Evolutionary conservation across 2,329 filamentous ascomycete genomes (phyloP).

Genomic region (Penicillium sp.): DNA sequence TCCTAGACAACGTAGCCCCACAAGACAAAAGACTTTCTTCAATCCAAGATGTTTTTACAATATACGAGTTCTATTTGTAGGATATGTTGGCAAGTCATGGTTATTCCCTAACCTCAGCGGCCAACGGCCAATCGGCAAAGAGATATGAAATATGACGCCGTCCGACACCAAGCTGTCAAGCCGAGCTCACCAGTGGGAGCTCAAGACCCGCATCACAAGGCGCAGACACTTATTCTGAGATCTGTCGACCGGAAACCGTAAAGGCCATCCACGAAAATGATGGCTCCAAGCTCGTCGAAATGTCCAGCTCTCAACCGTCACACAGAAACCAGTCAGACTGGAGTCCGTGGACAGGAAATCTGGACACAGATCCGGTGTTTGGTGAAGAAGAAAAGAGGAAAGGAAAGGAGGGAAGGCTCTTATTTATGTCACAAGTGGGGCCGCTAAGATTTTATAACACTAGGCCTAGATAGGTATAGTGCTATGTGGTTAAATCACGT

Average conservation of each 20-base stretch:
- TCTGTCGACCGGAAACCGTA: constrained; percentile 89
- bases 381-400: constrained; percentile 40
- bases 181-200: constrained; percentile 70
- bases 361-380: constrained; percentile 77
- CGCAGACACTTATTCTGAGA: constrained; percentile 71
- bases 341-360: constrained; percentile 61
- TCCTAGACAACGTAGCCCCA: background rate
- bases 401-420: constrained; percentile 36
- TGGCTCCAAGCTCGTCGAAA: constrained; percentile 87
- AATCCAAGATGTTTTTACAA: background rate
- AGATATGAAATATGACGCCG: constrained; percentile 85
- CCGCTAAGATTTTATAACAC: constrained; percentile 18
- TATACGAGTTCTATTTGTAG: constrained; percentile 4
- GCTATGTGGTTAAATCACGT: constrained; percentile 8
- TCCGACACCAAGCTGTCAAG: constrained; percentile 52
- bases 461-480: constrained; percentile 19
- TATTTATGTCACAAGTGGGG: constrained; percentile 18
- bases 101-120: constrained; percentile 85
- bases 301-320: constrained; percentile 79
- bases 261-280: constrained; percentile 60
- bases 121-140: constrained; percentile 83
- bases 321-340: constrained; percentile 44
- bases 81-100: constrained; percentile 73
- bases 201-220: constrained; percentile 55
- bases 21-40: background rate